Evolutionary conservation across 2,329 filamentous ascomycete species (phyloP).

Genomic region (Dactylellina leptospora): DNA sequence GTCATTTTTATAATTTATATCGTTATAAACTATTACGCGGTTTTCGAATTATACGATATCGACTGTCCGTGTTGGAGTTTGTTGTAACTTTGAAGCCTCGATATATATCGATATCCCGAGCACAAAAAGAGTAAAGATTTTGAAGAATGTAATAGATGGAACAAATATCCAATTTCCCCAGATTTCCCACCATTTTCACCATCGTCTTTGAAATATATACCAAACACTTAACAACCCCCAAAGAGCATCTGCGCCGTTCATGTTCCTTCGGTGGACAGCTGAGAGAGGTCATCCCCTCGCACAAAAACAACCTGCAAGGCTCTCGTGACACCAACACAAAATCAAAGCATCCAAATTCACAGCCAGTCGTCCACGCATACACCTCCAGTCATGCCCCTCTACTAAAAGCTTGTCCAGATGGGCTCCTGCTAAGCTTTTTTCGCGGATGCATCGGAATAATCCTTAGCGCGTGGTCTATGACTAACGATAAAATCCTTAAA

Average conservation of each 20-base stretch:
- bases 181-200: not conserved
- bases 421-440: conserved; percentile 6
- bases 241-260: conserved; percentile 17
- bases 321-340: conserved; percentile 38
- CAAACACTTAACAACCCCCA: too few relatives aligned
- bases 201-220: not conserved
- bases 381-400: not conserved
- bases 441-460: conserved; percentile 4
- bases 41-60: not conserved
- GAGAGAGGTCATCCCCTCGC: not conserved
- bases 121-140: too few relatives aligned
- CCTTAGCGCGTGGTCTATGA: conserved; percentile 5
- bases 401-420: not conserved
- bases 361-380: conserved; percentile 4
- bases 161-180: conserved; percentile 1
- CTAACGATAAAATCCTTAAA: too few relatives aligned
- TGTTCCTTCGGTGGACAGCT: conserved; percentile 14
- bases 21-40: not conserved
- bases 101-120: not conserved
- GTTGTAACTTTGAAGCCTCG: conserved; percentile 25
- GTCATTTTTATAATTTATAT: conserved; percentile 23
- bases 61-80: conserved; percentile 9
- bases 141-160: not conserved
- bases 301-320: not conserved
- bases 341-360: not conserved